Percentiles rank a stretch among this genome's conserved stretches.
These are phyloP conservation scores for Fistulina hepatica DNA, from an alignment of 1,284 basidiomycete species.

Conservation along the genomic window DNA sequence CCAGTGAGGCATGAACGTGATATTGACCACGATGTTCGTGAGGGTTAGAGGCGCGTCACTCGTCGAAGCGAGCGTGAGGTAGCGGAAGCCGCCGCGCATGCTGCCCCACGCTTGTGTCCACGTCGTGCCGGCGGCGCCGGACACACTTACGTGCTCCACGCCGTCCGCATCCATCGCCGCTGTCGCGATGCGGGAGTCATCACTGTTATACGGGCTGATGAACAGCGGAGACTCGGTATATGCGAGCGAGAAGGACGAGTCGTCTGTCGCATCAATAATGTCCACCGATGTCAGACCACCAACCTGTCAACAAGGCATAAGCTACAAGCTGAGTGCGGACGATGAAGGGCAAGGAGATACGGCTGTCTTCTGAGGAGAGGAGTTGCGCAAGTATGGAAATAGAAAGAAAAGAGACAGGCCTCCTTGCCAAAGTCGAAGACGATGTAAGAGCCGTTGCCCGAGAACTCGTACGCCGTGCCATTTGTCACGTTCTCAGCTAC, in stretches of 20 bases:
- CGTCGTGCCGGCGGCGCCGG: slow-evolving; percentile 23
- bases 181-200: slow-evolving; percentile 30
- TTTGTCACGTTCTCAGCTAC: slow-evolving; percentile 20
- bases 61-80: slow-evolving; percentile 35
- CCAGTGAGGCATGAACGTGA: slow-evolving; percentile 39
- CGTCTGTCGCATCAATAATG: slow-evolving; percentile 23
- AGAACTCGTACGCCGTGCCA: slow-evolving; percentile 22
- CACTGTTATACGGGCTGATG: slow-evolving; percentile 32
- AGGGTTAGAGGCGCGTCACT: slow-evolving; percentile 28
- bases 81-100: slow-evolving; percentile 40
- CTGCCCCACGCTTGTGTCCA: slow-evolving; percentile 33
- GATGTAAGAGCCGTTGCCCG: slow-evolving; percentile 29
- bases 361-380: not conserved
- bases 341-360: too few relatives aligned
- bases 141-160: slow-evolving; percentile 19
- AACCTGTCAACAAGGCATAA: too few relatives aligned
- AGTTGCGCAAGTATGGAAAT: not conserved
- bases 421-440: slow-evolving; percentile 38
- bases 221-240: slow-evolving; percentile 40
- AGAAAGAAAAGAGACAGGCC: slow-evolving; percentile 21
- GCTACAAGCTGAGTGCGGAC: too few relatives aligned
- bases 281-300: slow-evolving; percentile 34
- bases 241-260: slow-evolving; percentile 27
- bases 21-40: slow-evolving; percentile 33
- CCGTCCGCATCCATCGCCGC: slow-evolving; percentile 24